Evolutionary conservation across 169 alveolate species (phyloP).

Genomic region (Plasmodium blacklocki): DNA sequence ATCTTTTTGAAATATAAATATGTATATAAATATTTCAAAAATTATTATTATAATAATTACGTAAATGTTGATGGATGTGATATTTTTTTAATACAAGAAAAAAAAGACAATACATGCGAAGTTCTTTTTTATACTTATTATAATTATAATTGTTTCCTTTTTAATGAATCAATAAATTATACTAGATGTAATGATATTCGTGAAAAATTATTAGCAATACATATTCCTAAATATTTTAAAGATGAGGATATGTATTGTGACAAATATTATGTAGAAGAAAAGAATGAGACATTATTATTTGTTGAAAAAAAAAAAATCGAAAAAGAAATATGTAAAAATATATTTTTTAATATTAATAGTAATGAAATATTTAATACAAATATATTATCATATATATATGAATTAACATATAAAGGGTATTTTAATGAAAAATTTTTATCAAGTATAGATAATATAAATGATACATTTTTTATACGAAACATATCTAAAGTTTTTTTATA

Average conservation of each 20-base stretch:
- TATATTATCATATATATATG: conserved; percentile 13
- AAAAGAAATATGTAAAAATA: conserved; percentile 21
- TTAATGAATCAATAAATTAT: conserved; percentile 15
- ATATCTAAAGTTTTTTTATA: conserved; percentile 17
- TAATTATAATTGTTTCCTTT: conserved; percentile 13
- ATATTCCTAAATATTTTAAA: background rate
- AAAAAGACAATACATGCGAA: conserved; percentile 11
- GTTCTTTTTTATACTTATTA: conserved; percentile 10
- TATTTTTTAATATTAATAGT: conserved; percentile 20
- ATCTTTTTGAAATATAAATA: background rate
- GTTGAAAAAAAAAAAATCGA: conserved; percentile 1
- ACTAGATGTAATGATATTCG: conserved; percentile 8
- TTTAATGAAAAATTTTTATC: conserved; percentile 8
- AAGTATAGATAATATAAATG: background rate
- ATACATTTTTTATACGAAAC: conserved; percentile 19
- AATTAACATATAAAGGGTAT: conserved; percentile 5
- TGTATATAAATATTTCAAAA: conserved; percentile 5
- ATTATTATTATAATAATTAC: background rate
- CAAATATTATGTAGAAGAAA: background rate
- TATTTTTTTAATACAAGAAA: conserved; percentile 15
- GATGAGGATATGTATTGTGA: background rate
- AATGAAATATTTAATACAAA: conserved; percentile 3
- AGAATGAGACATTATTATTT: background rate
- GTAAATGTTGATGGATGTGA: conserved; percentile 19
- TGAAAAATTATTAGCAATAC: background rate